phyloP scores from a whole-genome alignment of 768 basidiomycete species.

The Lyophyllum atratum region DNA sequence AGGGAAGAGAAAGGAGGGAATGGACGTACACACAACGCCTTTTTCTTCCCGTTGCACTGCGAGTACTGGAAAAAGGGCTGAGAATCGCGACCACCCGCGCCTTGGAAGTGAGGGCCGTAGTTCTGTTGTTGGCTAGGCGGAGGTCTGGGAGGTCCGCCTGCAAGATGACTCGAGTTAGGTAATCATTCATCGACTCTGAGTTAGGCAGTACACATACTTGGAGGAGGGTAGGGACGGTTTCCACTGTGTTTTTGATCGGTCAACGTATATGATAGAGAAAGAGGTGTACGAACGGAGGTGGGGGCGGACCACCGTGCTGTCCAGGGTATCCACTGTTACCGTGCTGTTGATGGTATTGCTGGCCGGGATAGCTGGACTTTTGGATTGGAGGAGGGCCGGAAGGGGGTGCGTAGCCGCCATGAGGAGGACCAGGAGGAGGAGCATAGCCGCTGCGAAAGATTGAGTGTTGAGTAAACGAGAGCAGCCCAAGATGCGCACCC shows the following conservation, averaged over 20 bases:
- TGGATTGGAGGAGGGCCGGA: constrained; percentile 31
- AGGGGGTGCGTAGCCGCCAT: constrained; percentile 21
- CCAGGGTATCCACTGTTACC: constrained; percentile 30
- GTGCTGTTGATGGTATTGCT: constrained; percentile 39
- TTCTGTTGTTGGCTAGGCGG: constrained; percentile 61
- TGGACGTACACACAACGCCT: constrained; percentile 77
- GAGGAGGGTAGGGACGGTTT: constrained; percentile 22
- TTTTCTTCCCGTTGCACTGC: constrained; percentile 85
- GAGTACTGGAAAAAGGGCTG: constrained; percentile 85
- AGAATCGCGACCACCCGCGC: constrained; percentile 41
- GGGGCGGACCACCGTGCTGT: constrained; percentile 27
- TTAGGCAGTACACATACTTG: constrained; percentile 15
- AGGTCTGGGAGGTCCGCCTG: constrained; percentile 45
- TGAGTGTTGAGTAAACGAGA: neutral
- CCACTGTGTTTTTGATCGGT: constrained; percentile 1
- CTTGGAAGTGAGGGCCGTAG: constrained; percentile 62
- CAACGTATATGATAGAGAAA: neutral
- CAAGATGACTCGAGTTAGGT: neutral
- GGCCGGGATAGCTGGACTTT: constrained; percentile 40
- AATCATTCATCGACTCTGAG: neutral
- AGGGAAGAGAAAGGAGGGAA: neutral
- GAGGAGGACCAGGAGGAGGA: constrained; percentile 15
- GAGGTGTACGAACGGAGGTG: constrained; percentile 11
- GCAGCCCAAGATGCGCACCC: constrained; percentile 5
- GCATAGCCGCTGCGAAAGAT: constrained; percentile 12